Percentiles rank a stretch among this genome's conserved stretches.
Conservation (phyloP, 768 basidiomycete genomes). For the Erythrobasidium yunnanense region DNA sequence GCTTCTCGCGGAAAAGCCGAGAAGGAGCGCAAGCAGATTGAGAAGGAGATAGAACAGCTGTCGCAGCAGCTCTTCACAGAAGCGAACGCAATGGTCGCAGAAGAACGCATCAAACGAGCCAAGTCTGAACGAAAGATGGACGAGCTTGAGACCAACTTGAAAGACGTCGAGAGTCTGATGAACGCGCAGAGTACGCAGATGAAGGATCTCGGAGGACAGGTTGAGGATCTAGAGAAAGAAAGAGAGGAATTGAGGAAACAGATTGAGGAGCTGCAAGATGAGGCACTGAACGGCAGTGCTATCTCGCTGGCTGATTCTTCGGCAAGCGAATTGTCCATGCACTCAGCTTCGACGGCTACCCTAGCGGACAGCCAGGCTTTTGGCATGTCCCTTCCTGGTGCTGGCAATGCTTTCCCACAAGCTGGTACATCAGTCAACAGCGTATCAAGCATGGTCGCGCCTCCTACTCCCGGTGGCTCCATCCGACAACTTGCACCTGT, state of each 20-base stretch:
- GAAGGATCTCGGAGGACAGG: slow-evolving; percentile 24
- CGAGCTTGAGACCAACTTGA: slow-evolving; percentile 32
- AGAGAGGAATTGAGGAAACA: slow-evolving; percentile 31
- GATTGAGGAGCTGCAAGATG: slow-evolving; percentile 31
- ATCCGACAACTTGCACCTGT: background rate
- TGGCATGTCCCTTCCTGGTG: background rate
- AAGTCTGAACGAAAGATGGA: slow-evolving; percentile 37
- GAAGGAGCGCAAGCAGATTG: slow-evolving; percentile 62
- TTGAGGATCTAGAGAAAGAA: slow-evolving; percentile 27
- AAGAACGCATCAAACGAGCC: slow-evolving; percentile 61
- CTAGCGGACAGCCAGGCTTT: background rate
- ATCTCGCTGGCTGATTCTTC: background rate
- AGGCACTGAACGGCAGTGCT: slow-evolving; percentile 13
- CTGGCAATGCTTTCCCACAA: slow-evolving; percentile 4
- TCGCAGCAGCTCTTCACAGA: slow-evolving; percentile 79
- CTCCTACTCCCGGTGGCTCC: background rate
- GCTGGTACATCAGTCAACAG: no score
- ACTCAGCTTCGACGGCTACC: background rate
- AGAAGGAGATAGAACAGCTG: slow-evolving; percentile 88
- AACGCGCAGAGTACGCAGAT: slow-evolving; percentile 33
- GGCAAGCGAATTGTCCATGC: background rate
- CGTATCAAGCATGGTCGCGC: background rate
- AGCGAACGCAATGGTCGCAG: slow-evolving; percentile 96
- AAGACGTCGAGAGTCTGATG: slow-evolving; percentile 32
- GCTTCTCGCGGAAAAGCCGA: slow-evolving; percentile 75